A percentile compares a stretch with the other conserved stretches of the same genome.
phyloP scores from a whole-genome alignment of 768 basidiomycete species.

The Sporobolomyces phaffii region DNA sequence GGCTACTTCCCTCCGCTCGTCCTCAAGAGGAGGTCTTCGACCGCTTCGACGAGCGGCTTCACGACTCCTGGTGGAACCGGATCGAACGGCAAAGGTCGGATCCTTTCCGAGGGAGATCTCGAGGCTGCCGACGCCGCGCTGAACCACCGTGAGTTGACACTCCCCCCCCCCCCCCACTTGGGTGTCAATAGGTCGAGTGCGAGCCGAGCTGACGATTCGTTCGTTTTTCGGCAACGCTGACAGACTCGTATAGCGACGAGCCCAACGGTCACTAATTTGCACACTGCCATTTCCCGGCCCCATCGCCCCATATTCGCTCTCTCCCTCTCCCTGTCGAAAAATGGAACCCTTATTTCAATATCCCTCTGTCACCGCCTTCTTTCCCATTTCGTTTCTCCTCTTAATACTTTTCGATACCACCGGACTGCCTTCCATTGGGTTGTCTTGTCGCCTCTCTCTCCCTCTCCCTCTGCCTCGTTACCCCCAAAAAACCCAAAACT shows the following conservation, averaged over 20 bases:
- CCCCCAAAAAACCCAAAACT: not conserved
- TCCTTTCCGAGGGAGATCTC: conserved; percentile 79
- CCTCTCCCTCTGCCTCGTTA: not conserved
- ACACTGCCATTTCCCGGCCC: too few relatives aligned
- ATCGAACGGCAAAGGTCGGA: conserved; percentile 48
- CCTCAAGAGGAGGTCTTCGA: conserved; percentile 70
- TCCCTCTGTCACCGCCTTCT: not conserved
- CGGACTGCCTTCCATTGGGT: too few relatives aligned
- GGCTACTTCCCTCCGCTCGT: conserved; percentile 56
- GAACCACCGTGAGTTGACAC: conserved; percentile 42
- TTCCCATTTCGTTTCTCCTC: not conserved
- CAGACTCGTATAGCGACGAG: not conserved
- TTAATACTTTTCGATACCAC: not conserved
- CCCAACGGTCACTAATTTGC: conserved; percentile 9
- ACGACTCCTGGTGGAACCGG: conserved; percentile 53
- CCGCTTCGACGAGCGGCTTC: conserved; percentile 34
- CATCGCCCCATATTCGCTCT: not conserved
- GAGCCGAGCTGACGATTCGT: not conserved
- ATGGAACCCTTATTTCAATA: not conserved
- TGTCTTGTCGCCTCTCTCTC: not conserved
- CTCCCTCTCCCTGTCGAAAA: not conserved
- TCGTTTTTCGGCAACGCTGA: not conserved
- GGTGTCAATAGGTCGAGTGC: not conserved
- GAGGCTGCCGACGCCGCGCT: conserved; percentile 81
- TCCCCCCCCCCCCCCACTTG: too few relatives aligned